These are phyloP conservation scores for Microbotryum lychnidis-dioicae DNA, from an alignment of 1,284 basidiomycete genomes.

Conservation along the genomic window DNA sequence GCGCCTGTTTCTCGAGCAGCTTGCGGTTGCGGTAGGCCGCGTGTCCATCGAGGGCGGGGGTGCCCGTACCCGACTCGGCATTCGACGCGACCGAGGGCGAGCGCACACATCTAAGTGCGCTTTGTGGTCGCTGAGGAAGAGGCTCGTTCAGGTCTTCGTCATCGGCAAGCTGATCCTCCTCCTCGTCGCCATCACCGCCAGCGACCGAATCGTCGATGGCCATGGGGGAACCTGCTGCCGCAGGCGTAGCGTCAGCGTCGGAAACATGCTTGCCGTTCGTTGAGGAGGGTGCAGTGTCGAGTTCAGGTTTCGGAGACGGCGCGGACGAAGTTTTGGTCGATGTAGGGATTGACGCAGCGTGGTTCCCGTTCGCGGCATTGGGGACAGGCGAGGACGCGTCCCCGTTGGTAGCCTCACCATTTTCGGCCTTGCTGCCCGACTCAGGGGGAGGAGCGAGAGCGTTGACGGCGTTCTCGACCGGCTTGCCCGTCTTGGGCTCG, in stretches of 20 bases:
- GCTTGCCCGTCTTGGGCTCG: conserved; percentile 36
- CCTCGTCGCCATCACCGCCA: conserved; percentile 49
- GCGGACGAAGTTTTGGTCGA: too few relatives aligned
- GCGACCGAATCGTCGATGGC: conserved; percentile 1
- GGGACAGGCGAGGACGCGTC: too few relatives aligned
- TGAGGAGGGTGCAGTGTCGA: too few relatives aligned
- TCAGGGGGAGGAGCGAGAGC: neutral
- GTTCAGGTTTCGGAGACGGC: too few relatives aligned
- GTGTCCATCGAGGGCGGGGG: conserved; percentile 11
- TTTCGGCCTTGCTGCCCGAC: neutral
- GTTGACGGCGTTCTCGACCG: too few relatives aligned
- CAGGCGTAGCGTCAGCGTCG: neutral
- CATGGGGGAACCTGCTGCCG: neutral
- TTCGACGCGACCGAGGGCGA: conserved; percentile 10
- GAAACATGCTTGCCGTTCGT: neutral
- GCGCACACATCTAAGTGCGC: neutral
- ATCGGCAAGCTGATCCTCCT: conserved; percentile 37
- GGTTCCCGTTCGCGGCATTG: too few relatives aligned
- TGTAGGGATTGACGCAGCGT: too few relatives aligned
- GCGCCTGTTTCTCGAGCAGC: conserved; percentile 50
- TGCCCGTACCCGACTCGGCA: conserved; percentile 14
- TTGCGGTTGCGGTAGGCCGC: conserved; percentile 7
- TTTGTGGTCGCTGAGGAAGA: conserved; percentile 14
- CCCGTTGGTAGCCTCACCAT: neutral
- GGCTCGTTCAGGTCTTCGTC: conserved; percentile 30